Percentiles rank a stretch among this genome's conserved stretches.
phyloP scores from a whole-genome alignment of 2,329 filamentous ascomycete species.

The Cercospora sp. region DNA sequence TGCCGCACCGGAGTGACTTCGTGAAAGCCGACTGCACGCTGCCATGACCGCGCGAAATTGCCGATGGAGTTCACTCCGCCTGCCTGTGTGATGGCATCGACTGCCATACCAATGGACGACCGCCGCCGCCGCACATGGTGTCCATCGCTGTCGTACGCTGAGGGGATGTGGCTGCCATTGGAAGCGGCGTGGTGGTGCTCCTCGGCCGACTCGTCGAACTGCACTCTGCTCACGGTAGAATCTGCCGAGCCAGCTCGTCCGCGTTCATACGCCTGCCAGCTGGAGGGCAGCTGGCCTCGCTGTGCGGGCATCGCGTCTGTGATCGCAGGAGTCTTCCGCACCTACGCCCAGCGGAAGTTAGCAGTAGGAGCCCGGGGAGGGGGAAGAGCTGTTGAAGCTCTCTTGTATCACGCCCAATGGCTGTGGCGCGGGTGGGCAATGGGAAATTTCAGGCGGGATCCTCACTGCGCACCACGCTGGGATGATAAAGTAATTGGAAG shows the following conservation, averaged over 20 bases:
- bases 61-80: slow-evolving; percentile 93
- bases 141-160: slow-evolving; percentile 23
- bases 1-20: slow-evolving; percentile 81
- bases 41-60: slow-evolving; percentile 82
- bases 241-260: slow-evolving; percentile 46
- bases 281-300: slow-evolving; percentile 42
- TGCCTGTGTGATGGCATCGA: slow-evolving; percentile 62
- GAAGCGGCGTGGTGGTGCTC: slow-evolving; percentile 29
- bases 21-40: slow-evolving; percentile 82
- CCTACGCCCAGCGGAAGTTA: background rate
- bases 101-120: slow-evolving; percentile 54
- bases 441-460: background rate
- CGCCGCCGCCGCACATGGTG: slow-evolving; percentile 42
- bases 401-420: slow-evolving; percentile 6
- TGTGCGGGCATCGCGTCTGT: slow-evolving; percentile 31
- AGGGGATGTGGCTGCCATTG: slow-evolving; percentile 22
- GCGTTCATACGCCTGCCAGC: slow-evolving; percentile 50
- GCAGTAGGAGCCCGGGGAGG: background rate
- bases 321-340: background rate
- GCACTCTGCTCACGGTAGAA: slow-evolving; percentile 36
- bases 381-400: slow-evolving; percentile 27
- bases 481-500: slow-evolving; percentile 16
- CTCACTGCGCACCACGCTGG: background rate
- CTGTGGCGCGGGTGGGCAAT: background rate
- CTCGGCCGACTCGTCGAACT: slow-evolving; percentile 35